Evolutionary conservation across 164 flowering plant genomes (phyloP), one percentile per base, ranked within the genome.

Genomic region (Macadamia tetraphylla): DNA sequence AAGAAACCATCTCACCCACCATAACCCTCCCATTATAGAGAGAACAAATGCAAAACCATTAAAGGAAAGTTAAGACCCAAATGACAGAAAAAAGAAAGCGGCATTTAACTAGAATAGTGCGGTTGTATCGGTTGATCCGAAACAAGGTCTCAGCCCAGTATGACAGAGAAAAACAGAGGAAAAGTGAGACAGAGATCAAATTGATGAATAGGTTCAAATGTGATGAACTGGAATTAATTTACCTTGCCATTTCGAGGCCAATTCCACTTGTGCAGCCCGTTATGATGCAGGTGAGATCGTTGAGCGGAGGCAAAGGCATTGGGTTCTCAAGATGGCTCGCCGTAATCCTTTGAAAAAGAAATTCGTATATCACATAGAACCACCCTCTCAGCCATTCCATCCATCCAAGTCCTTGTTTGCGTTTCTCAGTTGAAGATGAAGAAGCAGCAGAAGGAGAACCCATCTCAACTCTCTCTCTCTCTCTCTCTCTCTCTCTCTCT

Each of bases 221-320:
- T 11, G 12, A 9, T 8, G 51, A 46, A 46, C 4, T 14, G 3
- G 10, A 31, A 17, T n/a, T 1, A 15, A 15, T 10, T 44, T 49
- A 80, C 86, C 81, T 78, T 53, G 87, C 85, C 8, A 78, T 81
- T 74, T 84, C 77, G 18, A 80, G 87, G 68, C 87, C 87, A 44
- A 84, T 84, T 14, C 89, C 89, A 71, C 86, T 84, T 40, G 89
- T 86, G 63, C 82, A 78, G 57, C 87, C 87, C 1, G 89, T 86
- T 53, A 84, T 70, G 49, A 86, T 71, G 72, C 81, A 84, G 32
- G 87, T 84, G 71, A 76, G 68, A 30, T 77, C 81, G n/a, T 75
- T 67, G 55, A 84, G 64, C 43, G 82, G 84, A 63, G 89, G 85
- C 18, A 86, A 70, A 61, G 83, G 80, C 58, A 83, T 60, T 1